These are phyloP conservation scores for Saccharomyces uvarum DNA, from an alignment of 1,139 yeast species.

Conservation along the genomic window DNA sequence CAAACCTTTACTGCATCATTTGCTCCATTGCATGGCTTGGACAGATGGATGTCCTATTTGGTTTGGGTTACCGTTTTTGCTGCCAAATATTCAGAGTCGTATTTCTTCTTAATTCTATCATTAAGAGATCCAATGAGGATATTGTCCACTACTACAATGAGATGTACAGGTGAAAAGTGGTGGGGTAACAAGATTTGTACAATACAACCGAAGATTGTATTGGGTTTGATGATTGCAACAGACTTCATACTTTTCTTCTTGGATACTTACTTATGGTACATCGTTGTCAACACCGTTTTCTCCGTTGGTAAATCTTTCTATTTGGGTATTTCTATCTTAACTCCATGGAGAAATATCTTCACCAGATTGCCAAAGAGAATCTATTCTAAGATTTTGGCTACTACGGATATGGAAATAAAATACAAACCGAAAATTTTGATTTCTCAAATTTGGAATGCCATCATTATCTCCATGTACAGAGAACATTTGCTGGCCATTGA, in stretches of 20 bases:
- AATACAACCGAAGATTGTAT: slow-evolving; percentile 79
- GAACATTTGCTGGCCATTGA: slow-evolving; percentile 95
- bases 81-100: slow-evolving; percentile 85
- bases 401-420: slow-evolving; percentile 97
- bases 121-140: slow-evolving; percentile 89
- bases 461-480: slow-evolving; percentile 96
- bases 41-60: slow-evolving; percentile 93
- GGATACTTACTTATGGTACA: slow-evolving; percentile 98
- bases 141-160: slow-evolving; percentile 54
- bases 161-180: slow-evolving; percentile 88
- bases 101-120: slow-evolving; percentile 83
- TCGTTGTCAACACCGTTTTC: slow-evolving; percentile 86
- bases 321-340: slow-evolving; percentile 94
- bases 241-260: slow-evolving; percentile 92
- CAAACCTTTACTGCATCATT: slow-evolving; percentile 95
- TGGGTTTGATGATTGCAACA: slow-evolving; percentile 87
- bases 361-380: slow-evolving; percentile 97
- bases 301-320: slow-evolving; percentile 97
- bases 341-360: slow-evolving; percentile 99
- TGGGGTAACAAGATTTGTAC: slow-evolving; percentile 66
- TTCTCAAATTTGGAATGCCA: slow-evolving; percentile 98
- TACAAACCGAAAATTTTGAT: slow-evolving; percentile 96
- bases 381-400: slow-evolving; percentile 92
- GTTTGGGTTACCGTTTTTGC: slow-evolving; percentile 83
- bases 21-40: slow-evolving; percentile 71